These are phyloP conservation scores for Parafenestella ontariensis DNA, from an alignment of 2,329 filamentous ascomycete species.

Conservation along the genomic window DNA sequence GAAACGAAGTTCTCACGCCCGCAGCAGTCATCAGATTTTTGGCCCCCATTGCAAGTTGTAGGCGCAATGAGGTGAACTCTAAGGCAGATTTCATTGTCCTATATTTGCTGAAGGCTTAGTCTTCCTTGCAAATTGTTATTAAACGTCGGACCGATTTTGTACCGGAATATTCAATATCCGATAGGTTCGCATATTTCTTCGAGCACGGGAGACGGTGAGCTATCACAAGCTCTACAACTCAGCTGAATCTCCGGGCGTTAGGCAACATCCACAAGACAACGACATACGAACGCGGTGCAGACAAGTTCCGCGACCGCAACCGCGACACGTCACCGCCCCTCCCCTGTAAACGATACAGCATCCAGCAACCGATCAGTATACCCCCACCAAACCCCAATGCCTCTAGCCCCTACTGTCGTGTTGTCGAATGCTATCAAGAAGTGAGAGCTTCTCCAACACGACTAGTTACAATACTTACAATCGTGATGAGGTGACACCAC, in stretches of 20 bases:
- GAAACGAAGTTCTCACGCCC: constrained; percentile 23
- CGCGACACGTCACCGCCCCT: neutral
- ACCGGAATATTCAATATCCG: constrained; percentile 6
- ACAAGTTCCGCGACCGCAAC: constrained; percentile 1
- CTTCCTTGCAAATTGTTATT: constrained; percentile 1
- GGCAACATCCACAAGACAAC: neutral
- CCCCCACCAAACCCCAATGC: neutral
- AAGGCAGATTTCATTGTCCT: constrained; percentile 10
- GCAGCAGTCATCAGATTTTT: constrained; percentile 16
- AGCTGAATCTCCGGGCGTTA: neutral
- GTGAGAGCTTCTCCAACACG: neutral
- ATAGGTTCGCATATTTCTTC: neutral
- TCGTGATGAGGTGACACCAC: too few relatives aligned
- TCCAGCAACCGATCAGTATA: neutral
- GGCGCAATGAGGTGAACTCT: constrained; percentile 8
- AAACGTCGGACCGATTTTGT: neutral
- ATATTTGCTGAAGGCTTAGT: constrained; percentile 10
- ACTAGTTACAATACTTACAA: too few relatives aligned
- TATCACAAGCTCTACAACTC: neutral
- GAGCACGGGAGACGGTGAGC: neutral
- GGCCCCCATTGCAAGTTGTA: constrained; percentile 20
- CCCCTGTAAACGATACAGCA: neutral
- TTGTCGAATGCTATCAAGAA: neutral
- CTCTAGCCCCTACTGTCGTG: neutral
- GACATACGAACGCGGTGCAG: neutral